Conservation (phyloP, 768 basidiomycete genomes). For the Wakefieldia striispora region DNA sequence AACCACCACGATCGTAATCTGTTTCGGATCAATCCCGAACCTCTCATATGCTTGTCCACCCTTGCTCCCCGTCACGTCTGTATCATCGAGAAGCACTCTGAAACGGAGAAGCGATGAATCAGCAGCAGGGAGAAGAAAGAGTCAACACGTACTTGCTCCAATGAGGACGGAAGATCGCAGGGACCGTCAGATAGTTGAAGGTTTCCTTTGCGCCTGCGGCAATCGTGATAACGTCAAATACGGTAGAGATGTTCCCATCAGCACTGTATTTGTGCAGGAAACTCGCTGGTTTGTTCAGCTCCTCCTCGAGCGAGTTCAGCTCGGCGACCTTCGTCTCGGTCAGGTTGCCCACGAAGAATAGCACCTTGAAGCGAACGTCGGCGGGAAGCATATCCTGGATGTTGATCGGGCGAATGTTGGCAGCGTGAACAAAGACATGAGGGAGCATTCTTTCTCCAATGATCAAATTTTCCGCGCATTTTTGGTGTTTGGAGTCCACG, state of each 20-base stretch:
- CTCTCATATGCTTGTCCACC: slow-evolving; percentile 36
- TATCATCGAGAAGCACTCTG: slow-evolving; percentile 38
- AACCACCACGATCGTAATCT: slow-evolving; percentile 35
- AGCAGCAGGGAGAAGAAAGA: background rate
- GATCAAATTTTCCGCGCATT: slow-evolving; percentile 30
- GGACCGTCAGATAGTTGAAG: slow-evolving; percentile 36
- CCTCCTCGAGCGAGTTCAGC: slow-evolving; percentile 26
- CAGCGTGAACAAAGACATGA: slow-evolving; percentile 34
- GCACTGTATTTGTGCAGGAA: slow-evolving; percentile 30
- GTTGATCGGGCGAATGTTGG: slow-evolving; percentile 37
- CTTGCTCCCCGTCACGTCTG: slow-evolving; percentile 26
- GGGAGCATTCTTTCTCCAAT: slow-evolving; percentile 41
- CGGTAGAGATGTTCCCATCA: slow-evolving; percentile 17
- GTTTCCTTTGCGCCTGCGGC: slow-evolving; percentile 31
- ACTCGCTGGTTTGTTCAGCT: slow-evolving; percentile 23
- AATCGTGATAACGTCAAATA: slow-evolving; percentile 35
- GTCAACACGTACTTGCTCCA: slow-evolving; percentile 40
- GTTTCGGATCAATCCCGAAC: slow-evolving; percentile 31
- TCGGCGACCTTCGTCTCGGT: slow-evolving; percentile 21
- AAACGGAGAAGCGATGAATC: background rate
- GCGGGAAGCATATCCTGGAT: slow-evolving; percentile 40
- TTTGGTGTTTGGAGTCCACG: slow-evolving; percentile 31
- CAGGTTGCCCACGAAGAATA: slow-evolving; percentile 34
- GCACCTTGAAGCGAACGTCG: slow-evolving; percentile 39
- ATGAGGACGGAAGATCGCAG: slow-evolving; percentile 36